These are phyloP conservation scores for Poteriospumella lacustris DNA, from an alignment of 108 stramenopile species.

Conservation along the genomic window DNA sequence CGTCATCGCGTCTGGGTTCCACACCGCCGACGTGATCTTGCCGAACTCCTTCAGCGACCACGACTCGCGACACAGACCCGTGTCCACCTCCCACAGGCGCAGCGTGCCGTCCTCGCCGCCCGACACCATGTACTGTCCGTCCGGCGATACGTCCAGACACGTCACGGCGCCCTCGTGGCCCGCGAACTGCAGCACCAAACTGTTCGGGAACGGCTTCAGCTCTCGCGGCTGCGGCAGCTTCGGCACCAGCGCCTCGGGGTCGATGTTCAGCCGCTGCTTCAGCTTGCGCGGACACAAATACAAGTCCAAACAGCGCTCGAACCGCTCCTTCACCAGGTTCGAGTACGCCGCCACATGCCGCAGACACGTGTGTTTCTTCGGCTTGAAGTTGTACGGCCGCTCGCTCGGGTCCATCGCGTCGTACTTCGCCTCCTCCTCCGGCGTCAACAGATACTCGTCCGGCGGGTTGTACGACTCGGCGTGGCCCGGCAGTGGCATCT, in stretches of 20 bases:
- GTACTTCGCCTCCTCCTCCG: constrained; percentile 86
- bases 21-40: constrained; percentile 63
- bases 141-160: constrained; percentile 71
- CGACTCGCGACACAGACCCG: constrained; percentile 49
- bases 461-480: constrained; percentile 94
- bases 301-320: constrained; percentile 95
- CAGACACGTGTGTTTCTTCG: constrained; percentile 76
- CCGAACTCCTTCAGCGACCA: constrained; percentile 20
- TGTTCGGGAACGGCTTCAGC: constrained; percentile 90
- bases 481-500: constrained; percentile 88
- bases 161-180: constrained; percentile 69
- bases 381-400: constrained; percentile 82
- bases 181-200: constrained; percentile 67
- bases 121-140: constrained; percentile 91
- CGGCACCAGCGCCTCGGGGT: constrained; percentile 93
- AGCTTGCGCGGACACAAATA: constrained; percentile 91
- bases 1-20: constrained; percentile 82
- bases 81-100: constrained; percentile 89
- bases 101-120: constrained; percentile 81
- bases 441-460: constrained; percentile 85
- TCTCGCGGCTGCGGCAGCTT: constrained; percentile 82
- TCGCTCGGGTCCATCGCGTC: constrained; percentile 76
- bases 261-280: constrained; percentile 86
- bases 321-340: constrained; percentile 83
- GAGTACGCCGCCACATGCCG: constrained; percentile 86